Base-by-base conservation (phyloP, 768 basidiomycete genomes). In the Crepidotus variabilis region DNA sequence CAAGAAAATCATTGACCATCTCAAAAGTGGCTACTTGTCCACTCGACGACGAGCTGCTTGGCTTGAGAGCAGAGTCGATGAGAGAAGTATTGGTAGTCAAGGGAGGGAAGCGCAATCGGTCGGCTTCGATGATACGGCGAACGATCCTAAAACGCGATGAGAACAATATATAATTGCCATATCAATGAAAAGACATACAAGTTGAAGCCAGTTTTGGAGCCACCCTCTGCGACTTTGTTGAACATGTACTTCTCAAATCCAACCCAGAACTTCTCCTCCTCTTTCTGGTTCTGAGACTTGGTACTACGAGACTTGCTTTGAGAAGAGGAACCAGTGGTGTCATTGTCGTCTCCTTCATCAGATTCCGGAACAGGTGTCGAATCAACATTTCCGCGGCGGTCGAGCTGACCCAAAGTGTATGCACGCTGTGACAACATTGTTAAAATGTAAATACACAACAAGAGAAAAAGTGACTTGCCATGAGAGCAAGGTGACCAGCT, bases 71-170 rank as follows among this genome's bases (percentile, higher is more conserved):
- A 16, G 16, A 36, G 35, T 36, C 35, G 35, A 36, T 8, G 16
- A 36, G 35, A 36, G 35, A 36, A 16, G 35, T n/a, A 16, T 36
- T 36, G 35, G 35, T 36, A 36, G n/a, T n/a, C n/a, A n/a, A n/a
- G n/a, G 35, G 16, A 36, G 35, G 35, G 35, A 36, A 36, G 35
- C 35, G 35, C 16, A 8, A 16, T 8, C 35, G 35, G 16, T 36
- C 35, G 35, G 35, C 24, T 36, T 22, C 45, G 16, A 36, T 55
- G 47, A 49, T n/a, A n/a, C 49, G 43, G 47, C 54, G 46, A 45
- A 32, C 34, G 13, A 36, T 14, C 6, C 6, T 8, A 50, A 46
- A 21, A 0, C 23, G 18, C 20, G 33, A 23, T 28, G 28, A 16
- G 50, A 24, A 16, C 5, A 18, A 18, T 8, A 36, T 8, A 36